phyloP scores from a whole-genome alignment of 768 basidiomycete species.

The Lactarius quietus region DNA sequence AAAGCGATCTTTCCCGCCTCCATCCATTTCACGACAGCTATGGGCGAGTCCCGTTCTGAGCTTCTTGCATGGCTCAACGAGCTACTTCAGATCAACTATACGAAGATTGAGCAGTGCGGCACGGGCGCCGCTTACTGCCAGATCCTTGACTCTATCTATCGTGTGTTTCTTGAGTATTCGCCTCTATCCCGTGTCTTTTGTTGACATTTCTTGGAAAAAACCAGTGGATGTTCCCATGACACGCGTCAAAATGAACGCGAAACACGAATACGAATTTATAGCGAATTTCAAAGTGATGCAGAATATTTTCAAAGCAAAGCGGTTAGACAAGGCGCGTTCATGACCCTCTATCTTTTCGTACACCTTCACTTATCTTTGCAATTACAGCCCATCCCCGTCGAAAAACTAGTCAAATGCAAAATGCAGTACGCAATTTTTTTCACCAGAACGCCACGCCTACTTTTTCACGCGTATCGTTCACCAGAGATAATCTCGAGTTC shows the following conservation, averaged over 20 bases:
- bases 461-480: neutral
- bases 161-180: slow-evolving; percentile 41
- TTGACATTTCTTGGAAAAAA: neutral
- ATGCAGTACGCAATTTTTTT: slow-evolving; percentile 75
- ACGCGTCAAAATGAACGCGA: slow-evolving; percentile 94
- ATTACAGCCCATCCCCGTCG: slow-evolving; percentile 87
- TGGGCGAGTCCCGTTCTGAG: slow-evolving; percentile 81
- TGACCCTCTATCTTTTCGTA: neutral
- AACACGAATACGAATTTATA: slow-evolving; percentile 92
- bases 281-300: slow-evolving; percentile 97
- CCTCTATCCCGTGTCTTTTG: neutral
- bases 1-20: slow-evolving; percentile 8
- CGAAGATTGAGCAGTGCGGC: slow-evolving; percentile 90
- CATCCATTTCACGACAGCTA: slow-evolving; percentile 28
- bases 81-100: slow-evolving; percentile 85
- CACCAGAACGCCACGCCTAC: slow-evolving; percentile 8
- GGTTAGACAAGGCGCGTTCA: slow-evolving; percentile 82
- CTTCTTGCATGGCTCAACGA: slow-evolving; percentile 93
- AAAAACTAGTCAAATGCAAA: slow-evolving; percentile 93
- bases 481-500: slow-evolving; percentile 96
- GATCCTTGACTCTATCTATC: slow-evolving; percentile 90
- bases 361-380: slow-evolving; percentile 3
- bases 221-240: slow-evolving; percentile 87
- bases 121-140: slow-evolving; percentile 93
- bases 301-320: slow-evolving; percentile 84